These are phyloP conservation scores for Lachnellula arida DNA, from an alignment of 2,329 filamentous ascomycete genomes.

Conservation along the genomic window DNA sequence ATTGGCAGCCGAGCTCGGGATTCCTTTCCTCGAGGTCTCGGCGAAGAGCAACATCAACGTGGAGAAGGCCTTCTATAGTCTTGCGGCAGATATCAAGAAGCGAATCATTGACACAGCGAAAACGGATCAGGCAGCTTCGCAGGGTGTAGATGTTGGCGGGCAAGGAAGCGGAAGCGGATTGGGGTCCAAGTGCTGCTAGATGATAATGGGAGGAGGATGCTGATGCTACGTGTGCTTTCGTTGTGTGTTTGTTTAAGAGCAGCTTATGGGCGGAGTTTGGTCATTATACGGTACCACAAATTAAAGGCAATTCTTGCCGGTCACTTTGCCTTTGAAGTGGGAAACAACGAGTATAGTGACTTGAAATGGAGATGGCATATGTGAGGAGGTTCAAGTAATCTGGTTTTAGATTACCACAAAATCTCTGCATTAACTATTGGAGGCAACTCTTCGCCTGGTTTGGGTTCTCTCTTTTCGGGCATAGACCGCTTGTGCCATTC, in stretches of 20 bases:
- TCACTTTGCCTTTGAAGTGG: conserved; percentile 12
- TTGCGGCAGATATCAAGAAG: conserved; percentile 98
- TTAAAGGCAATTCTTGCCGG: conserved; percentile 23
- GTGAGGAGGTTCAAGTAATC: conserved; percentile 2
- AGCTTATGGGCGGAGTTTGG: conserved; percentile 33
- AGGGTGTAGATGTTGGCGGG: conserved; percentile 64
- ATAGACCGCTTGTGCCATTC: conserved; percentile 48
- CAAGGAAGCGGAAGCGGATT: conserved; percentile 48
- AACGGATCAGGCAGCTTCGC: conserved; percentile 56
- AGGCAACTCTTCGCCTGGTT: conserved; percentile 33
- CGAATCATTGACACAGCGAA: conserved; percentile 88
- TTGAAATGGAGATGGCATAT: conserved; percentile 9
- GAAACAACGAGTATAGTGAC: conserved; percentile 7
- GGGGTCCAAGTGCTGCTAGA: conserved; percentile 75
- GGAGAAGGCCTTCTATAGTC: conserved; percentile 94
- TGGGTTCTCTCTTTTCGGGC: conserved; percentile 29
- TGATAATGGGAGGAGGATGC: conserved; percentile 13
- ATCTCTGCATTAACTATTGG: conserved; percentile 42
- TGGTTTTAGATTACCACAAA: conserved; percentile 39
- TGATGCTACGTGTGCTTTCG: conserved; percentile 14
- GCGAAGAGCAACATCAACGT: conserved; percentile 99
- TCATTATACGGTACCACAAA: conserved; percentile 29
- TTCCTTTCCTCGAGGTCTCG: conserved; percentile 97
- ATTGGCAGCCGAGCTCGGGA: conserved; percentile 90
- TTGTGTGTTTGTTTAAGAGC: conserved; percentile 27